Conservation (phyloP, 164 flowering plant genomes). For the Magnolia kwangsiensis region DNA sequence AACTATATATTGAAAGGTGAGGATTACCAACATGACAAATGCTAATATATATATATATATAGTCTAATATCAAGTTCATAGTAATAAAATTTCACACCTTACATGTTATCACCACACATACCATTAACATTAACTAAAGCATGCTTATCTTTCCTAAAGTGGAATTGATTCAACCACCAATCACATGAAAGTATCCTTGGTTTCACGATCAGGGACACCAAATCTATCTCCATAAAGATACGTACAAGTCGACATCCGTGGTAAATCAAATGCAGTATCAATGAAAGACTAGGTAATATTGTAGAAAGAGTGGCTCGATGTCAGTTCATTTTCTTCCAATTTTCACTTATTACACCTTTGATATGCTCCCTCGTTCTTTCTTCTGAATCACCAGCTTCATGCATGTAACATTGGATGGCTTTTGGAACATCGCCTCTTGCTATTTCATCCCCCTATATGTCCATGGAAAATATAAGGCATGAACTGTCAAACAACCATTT, state of each 20-base stretch:
- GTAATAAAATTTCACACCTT: too few relatives aligned
- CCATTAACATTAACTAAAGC: too few relatives aligned
- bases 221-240: slow-evolving; percentile 28
- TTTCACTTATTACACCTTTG: slow-evolving; percentile 11
- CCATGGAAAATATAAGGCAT: background rate
- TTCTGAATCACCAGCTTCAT: slow-evolving; percentile 14
- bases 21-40: too few relatives aligned
- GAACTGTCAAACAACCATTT: too few relatives aligned
- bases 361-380: slow-evolving; percentile 18
- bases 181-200: slow-evolving; percentile 16
- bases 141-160: background rate
- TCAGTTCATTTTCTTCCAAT: slow-evolving; percentile 29
- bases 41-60: too few relatives aligned
- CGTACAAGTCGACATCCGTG: slow-evolving; percentile 28
- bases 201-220: background rate
- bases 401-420: slow-evolving; percentile 28
- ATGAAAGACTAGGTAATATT: slow-evolving; percentile 18
- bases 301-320: slow-evolving; percentile 4
- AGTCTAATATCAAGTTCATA: too few relatives aligned
- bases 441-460: slow-evolving; percentile 29
- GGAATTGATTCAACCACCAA: slow-evolving; percentile 18
- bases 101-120: too few relatives aligned
- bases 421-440: slow-evolving; percentile 33
- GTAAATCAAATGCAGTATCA: slow-evolving; percentile 22
- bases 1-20: too few relatives aligned